A percentile compares a stretch with the other conserved stretches of the same genome.
Evolutionary conservation across 2,329 filamentous ascomycete genomes (phyloP).

Genomic region (Alternaria incomplexa): DNA sequence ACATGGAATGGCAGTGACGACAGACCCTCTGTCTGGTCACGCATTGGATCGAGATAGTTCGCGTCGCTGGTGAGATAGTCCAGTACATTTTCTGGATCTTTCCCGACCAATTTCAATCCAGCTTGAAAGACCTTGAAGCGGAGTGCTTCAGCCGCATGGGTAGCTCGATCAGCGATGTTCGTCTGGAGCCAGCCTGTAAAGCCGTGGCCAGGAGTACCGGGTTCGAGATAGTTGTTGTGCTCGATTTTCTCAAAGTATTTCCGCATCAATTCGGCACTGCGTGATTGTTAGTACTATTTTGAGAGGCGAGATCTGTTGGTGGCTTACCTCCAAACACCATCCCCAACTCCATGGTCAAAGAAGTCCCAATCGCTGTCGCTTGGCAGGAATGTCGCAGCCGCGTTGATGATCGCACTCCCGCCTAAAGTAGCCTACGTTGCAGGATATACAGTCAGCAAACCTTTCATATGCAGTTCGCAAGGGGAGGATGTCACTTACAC

Average conservation of each 20-base stretch:
- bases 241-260: slow-evolving; percentile 25
- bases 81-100: slow-evolving; percentile 18
- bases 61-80: slow-evolving; percentile 22
- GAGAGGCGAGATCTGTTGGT: background rate
- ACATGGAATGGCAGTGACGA: slow-evolving; percentile 47
- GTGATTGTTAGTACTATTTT: background rate
- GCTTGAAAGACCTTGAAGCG: slow-evolving; percentile 17
- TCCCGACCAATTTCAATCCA: slow-evolving; percentile 19
- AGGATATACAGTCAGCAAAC: background rate
- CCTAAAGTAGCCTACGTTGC: slow-evolving; percentile 14
- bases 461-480: background rate
- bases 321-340: slow-evolving; percentile 22
- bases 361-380: slow-evolving; percentile 28
- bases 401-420: slow-evolving; percentile 25
- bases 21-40: slow-evolving; percentile 40
- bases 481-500: background rate
- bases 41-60: slow-evolving; percentile 19
- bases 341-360: slow-evolving; percentile 22
- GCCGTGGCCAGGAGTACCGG: slow-evolving; percentile 23
- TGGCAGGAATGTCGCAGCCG: slow-evolving; percentile 20
- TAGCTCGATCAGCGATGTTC: slow-evolving; percentile 17
- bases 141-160: slow-evolving; percentile 5
- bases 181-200: slow-evolving; percentile 27
- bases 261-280: slow-evolving; percentile 21
- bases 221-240: slow-evolving; percentile 23